phyloP scores from a whole-genome alignment of 2,329 filamentous ascomycete species.

The Alternaria solani region DNA sequence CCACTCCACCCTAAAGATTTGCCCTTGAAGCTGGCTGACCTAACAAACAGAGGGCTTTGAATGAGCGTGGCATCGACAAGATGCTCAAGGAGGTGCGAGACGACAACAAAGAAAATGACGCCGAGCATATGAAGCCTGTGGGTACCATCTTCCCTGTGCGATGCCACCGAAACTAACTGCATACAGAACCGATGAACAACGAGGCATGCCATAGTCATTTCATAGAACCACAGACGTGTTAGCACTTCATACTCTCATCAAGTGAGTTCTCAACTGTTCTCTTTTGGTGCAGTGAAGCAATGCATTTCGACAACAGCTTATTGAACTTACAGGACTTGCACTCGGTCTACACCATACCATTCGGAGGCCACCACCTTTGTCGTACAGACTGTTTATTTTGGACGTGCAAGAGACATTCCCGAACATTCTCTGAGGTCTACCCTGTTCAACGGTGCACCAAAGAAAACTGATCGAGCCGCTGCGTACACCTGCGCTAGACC shows the following conservation, averaged over 20 bases:
- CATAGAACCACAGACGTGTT: neutral
- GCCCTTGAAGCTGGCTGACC: slow-evolving; percentile 12
- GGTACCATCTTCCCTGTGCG: slow-evolving; percentile 1
- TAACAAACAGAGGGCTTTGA: slow-evolving; percentile 74
- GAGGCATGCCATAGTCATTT: neutral
- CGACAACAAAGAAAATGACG: slow-evolving; percentile 87
- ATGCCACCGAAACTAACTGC: slow-evolving; percentile 1
- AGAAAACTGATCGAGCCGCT: slow-evolving; percentile 2
- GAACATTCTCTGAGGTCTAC: neutral
- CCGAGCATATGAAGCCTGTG: slow-evolving; percentile 65
- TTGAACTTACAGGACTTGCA: neutral
- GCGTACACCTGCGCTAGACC: slow-evolving; percentile 15
- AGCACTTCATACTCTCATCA: neutral
- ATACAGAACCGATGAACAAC: slow-evolving; percentile 11
- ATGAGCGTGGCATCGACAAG: slow-evolving; percentile 88
- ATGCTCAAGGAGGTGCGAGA: slow-evolving; percentile 91
- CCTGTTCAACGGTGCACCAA: neutral
- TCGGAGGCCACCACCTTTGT: neutral
- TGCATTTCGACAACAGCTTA: neutral
- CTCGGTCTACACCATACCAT: neutral
- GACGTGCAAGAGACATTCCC: neutral
- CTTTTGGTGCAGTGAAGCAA: neutral
- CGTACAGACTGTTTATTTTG: neutral
- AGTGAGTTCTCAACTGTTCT: neutral
- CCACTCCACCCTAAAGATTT: neutral